Conservation (phyloP, 2,329 filamentous ascomycete species). For the Leptographium procerum region DNA sequence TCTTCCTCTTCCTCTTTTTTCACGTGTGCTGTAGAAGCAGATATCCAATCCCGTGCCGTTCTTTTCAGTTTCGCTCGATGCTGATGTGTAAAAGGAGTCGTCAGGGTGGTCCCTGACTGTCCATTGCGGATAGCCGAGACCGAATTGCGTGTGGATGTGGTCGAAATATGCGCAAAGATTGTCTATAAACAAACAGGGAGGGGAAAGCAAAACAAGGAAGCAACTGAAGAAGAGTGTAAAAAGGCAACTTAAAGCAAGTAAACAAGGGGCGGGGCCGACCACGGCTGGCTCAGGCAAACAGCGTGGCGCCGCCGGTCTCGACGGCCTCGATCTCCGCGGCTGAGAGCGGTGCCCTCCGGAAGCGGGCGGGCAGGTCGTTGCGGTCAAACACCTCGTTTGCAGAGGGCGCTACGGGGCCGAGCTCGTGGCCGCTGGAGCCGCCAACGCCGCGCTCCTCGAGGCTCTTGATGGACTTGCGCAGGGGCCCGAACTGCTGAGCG, state of each 20-base stretch:
- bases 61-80: neutral
- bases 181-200: neutral
- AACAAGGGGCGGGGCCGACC: neutral
- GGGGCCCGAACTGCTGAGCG: slow-evolving; percentile 66
- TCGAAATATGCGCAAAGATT: neutral
- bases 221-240: neutral
- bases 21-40: neutral
- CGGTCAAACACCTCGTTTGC: slow-evolving; percentile 79
- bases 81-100: neutral
- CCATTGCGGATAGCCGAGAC: neutral
- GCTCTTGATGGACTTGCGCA: slow-evolving; percentile 44
- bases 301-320: slow-evolving; percentile 75
- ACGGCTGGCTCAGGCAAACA: slow-evolving; percentile 30
- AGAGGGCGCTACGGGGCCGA: slow-evolving; percentile 61
- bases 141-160: neutral
- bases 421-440: slow-evolving; percentile 51
- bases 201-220: neutral
- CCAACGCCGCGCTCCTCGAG: slow-evolving; percentile 36
- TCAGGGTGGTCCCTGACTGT: neutral
- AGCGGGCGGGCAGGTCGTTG: slow-evolving; percentile 74
- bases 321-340: slow-evolving; percentile 87
- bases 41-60: neutral
- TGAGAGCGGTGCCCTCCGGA: slow-evolving; percentile 63
- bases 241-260: neutral
- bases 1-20: neutral